A percentile compares a stretch with the other conserved stretches of the same genome.
phyloP scores from a whole-genome alignment of 768 basidiomycete species.

The Naganishia randhawae region DNA sequence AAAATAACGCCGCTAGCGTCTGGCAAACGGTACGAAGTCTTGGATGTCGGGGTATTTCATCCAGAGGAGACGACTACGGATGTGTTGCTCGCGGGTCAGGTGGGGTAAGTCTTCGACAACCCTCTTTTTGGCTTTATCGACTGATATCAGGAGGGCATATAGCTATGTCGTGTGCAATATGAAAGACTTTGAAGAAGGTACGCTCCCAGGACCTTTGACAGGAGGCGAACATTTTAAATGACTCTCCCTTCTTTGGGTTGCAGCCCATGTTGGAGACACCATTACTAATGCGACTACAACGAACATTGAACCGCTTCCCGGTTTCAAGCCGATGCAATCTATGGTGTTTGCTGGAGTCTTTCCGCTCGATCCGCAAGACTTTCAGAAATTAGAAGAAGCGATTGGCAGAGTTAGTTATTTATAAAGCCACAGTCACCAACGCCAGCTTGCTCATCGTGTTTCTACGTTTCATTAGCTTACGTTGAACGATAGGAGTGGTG shows the following conservation, averaged over 20 bases:
- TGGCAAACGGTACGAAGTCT: slow-evolving; percentile 80
- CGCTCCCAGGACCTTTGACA: background rate
- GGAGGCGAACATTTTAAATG: background rate
- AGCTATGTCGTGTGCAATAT: slow-evolving; percentile 73
- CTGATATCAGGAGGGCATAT: slow-evolving; percentile 19
- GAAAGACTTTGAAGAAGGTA: slow-evolving; percentile 62
- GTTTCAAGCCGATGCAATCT: slow-evolving; percentile 85
- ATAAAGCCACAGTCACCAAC: background rate
- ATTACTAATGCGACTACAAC: slow-evolving; percentile 61
- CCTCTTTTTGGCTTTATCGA: background rate
- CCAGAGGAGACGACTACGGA: slow-evolving; percentile 78
- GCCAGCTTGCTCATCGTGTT: slow-evolving; percentile 12
- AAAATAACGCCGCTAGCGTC: slow-evolving; percentile 81
- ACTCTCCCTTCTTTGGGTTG: background rate
- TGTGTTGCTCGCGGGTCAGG: slow-evolving; percentile 47
- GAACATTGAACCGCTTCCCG: slow-evolving; percentile 74
- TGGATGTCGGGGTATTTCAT: slow-evolving; percentile 81
- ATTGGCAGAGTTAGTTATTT: slow-evolving; percentile 69
- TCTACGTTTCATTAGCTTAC: slow-evolving; percentile 36
- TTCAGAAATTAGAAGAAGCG: slow-evolving; percentile 90
- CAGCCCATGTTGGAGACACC: slow-evolving; percentile 88
- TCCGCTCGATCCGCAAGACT: slow-evolving; percentile 85
- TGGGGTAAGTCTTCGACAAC: slow-evolving; percentile 38
- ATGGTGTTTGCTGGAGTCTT: slow-evolving; percentile 98
- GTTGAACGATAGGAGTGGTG: slow-evolving; percentile 48